Evolutionary conservation across 2,329 filamentous ascomycete species (phyloP).

Genomic region (Penicillium frequentans): DNA sequence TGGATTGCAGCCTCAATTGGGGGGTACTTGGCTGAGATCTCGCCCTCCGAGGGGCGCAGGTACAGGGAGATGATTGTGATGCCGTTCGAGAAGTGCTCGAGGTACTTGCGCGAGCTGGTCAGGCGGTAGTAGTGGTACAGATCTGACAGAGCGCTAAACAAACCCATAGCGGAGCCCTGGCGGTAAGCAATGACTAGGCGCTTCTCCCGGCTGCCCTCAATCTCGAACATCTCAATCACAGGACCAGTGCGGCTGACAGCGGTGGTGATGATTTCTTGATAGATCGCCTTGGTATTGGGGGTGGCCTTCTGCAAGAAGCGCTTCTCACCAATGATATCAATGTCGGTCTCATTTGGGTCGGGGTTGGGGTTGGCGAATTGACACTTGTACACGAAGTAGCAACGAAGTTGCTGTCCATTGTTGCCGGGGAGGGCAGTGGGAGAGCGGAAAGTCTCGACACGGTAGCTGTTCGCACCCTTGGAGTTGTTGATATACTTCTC

Average conservation of each 20-base stretch:
- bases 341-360: conserved; percentile 73
- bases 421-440: conserved; percentile 73
- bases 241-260: conserved; percentile 84
- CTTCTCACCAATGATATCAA: conserved; percentile 89
- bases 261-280: conserved; percentile 87
- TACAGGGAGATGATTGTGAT: conserved; percentile 97
- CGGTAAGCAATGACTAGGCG: conserved; percentile 92
- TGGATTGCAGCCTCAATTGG: conserved; percentile 93
- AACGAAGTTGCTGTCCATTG: conserved; percentile 81
- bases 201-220: conserved; percentile 88
- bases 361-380: conserved; percentile 79
- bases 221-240: conserved; percentile 97
- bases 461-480: conserved; percentile 71
- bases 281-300: conserved; percentile 90
- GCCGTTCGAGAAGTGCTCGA: conserved; percentile 98
- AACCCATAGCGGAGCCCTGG: conserved; percentile 82
- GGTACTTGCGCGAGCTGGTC: conserved; percentile 94
- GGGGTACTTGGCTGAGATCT: conserved; percentile 61
- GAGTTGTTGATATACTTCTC: conserved; percentile 89
- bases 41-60: conserved; percentile 68
- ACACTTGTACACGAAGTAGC: conserved; percentile 99
- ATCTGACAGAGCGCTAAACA: conserved; percentile 94
- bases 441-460: conserved; percentile 96
- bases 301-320: conserved; percentile 96
- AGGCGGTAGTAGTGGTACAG: conserved; percentile 98